Conservation (phyloP, 2,329 filamentous ascomycete species). For the Diaporthe ilicicola region DNA sequence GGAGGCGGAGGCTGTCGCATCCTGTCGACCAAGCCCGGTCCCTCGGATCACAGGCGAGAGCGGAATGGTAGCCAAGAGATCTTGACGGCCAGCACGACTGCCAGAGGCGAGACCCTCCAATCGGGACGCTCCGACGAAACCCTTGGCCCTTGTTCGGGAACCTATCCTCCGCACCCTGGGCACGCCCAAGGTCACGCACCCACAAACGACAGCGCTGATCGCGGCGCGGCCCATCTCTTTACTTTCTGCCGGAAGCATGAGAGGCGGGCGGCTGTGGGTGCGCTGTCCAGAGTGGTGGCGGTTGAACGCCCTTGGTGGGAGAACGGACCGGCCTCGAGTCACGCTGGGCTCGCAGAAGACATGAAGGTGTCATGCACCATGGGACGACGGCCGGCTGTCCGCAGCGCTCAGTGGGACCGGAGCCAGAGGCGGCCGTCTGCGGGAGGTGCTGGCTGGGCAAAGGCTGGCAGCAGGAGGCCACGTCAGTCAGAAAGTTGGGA, state of each 20-base stretch:
- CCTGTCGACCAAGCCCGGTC: conserved; percentile 3
- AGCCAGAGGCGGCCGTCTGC: conserved; percentile 3
- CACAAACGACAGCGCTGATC: background rate
- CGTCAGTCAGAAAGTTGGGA: conserved; percentile 4
- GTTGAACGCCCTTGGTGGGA: background rate
- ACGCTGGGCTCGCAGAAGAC: background rate
- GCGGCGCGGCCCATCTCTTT: conserved; percentile 1
- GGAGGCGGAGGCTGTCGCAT: conserved; percentile 28
- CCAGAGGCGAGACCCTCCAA: conserved; percentile 15
- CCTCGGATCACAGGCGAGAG: conserved; percentile 2
- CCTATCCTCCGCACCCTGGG: conserved; percentile 20
- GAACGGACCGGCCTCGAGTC: conserved; percentile 8
- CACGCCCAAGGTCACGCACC: background rate
- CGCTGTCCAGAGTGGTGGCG: background rate
- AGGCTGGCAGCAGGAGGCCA: conserved; percentile 16
- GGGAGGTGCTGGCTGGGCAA: conserved; percentile 4
- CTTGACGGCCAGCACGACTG: conserved; percentile 6
- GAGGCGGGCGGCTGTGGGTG: background rate
- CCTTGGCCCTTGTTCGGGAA: background rate
- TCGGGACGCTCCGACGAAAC: conserved; percentile 19
- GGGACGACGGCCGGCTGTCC: background rate
- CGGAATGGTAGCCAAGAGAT: conserved; percentile 22
- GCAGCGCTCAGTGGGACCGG: background rate
- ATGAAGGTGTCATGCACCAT: conserved; percentile 14
- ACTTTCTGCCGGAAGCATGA: background rate